These are phyloP conservation scores for Aspergillus luchuensis DNA, from an alignment of 2,329 filamentous ascomycete genomes.

Conservation along the genomic window DNA sequence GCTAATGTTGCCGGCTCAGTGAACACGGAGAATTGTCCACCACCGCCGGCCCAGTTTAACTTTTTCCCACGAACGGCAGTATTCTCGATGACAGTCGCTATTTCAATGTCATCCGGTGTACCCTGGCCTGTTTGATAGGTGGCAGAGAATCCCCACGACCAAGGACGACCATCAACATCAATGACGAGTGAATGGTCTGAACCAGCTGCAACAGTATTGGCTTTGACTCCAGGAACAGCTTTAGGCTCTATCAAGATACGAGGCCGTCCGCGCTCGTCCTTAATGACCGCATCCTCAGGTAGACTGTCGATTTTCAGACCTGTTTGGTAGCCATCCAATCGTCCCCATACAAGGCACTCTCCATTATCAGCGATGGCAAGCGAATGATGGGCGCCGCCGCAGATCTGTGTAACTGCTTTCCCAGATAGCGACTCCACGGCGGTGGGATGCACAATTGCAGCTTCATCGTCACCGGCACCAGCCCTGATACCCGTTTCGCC, in stretches of 20 bases:
- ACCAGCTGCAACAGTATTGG: slow-evolving; percentile 62
- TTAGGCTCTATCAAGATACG: slow-evolving; percentile 72
- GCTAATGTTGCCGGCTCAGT: slow-evolving; percentile 33
- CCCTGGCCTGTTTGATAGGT: slow-evolving; percentile 82
- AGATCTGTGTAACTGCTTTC: slow-evolving; percentile 67
- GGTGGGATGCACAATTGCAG: slow-evolving; percentile 70
- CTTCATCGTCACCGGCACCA: slow-evolving; percentile 67
- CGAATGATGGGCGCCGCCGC: slow-evolving; percentile 76
- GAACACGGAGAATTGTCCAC: slow-evolving; percentile 69
- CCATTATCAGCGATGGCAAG: slow-evolving; percentile 57
- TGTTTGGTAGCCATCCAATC: slow-evolving; percentile 61
- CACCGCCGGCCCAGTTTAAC: slow-evolving; percentile 78
- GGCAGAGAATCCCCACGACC: slow-evolving; percentile 77
- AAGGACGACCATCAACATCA: slow-evolving; percentile 68
- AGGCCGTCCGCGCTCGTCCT: slow-evolving; percentile 65
- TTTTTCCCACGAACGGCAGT: slow-evolving; percentile 74
- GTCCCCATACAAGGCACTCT: slow-evolving; percentile 62
- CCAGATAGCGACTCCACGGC: slow-evolving; percentile 66
- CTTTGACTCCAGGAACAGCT: slow-evolving; percentile 60
- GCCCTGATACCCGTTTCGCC: slow-evolving; percentile 72
- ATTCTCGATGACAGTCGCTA: slow-evolving; percentile 81
- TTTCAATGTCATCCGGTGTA: slow-evolving; percentile 74
- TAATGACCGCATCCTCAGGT: slow-evolving; percentile 61
- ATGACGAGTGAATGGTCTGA: slow-evolving; percentile 75
- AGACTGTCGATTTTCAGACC: slow-evolving; percentile 61